A percentile compares a stretch with the other conserved stretches of the same genome.
Conservation (phyloP, 1,284 basidiomycete species). For the Apiotrichum montevideense region DNA sequence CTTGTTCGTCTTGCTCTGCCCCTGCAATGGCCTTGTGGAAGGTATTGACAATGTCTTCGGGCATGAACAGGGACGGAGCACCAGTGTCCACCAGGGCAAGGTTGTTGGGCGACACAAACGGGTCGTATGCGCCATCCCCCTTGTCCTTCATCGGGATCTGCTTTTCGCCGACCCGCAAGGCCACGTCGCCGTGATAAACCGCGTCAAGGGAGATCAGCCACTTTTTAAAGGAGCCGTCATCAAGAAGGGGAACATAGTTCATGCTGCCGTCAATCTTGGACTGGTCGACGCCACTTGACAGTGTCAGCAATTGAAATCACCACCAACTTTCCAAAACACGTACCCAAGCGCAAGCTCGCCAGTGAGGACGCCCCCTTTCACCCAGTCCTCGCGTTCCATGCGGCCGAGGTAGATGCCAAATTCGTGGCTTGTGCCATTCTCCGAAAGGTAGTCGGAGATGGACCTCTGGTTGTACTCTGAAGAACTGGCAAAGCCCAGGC, state of each 20-base stretch:
- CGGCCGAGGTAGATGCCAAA: background rate
- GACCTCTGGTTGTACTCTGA: no score
- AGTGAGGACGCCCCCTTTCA: background rate
- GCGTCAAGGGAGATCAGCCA: background rate
- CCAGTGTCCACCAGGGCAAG: background rate
- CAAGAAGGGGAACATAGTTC: no score
- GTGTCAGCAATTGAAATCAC: background rate
- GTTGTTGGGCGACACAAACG: background rate
- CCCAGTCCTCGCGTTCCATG: background rate
- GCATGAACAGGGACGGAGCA: background rate
- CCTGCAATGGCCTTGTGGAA: background rate
- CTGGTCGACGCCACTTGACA: background rate
- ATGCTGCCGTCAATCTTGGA: background rate
- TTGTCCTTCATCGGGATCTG: no score
- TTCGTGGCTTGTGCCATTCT: background rate
- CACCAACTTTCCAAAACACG: background rate
- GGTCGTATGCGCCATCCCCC: no score
- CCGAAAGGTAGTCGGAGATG: background rate
- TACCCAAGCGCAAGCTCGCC: background rate
- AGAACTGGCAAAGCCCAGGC: background rate
- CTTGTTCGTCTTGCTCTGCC: background rate
- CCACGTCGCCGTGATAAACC: background rate
- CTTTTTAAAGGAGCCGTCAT: no score
- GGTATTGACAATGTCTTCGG: background rate
- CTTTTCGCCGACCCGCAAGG: background rate